A percentile compares a stretch with the other conserved stretches of the same genome.
These are phyloP conservation scores for Phalaenopsis equestris DNA, from an alignment of 106 monocot species.

Conservation along the genomic window DNA sequence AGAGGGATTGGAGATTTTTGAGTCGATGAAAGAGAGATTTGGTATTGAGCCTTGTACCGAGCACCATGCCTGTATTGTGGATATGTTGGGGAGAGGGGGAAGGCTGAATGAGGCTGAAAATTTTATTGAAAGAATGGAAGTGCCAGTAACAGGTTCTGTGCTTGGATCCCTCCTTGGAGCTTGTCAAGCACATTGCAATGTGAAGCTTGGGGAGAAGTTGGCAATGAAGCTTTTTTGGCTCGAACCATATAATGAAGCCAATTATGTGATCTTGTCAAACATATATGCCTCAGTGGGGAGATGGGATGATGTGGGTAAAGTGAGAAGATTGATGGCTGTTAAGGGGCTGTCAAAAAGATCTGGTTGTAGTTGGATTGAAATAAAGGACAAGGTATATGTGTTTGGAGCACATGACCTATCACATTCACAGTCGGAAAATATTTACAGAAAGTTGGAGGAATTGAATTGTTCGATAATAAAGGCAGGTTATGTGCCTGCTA, in stretches of 20 bases:
- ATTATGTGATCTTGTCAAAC: constrained; percentile 41
- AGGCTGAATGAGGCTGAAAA: constrained; percentile 31
- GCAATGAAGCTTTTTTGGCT: constrained; percentile 31
- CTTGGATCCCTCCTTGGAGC: constrained; percentile 46
- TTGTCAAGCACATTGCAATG: constrained; percentile 38
- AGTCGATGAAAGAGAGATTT: constrained; percentile 31
- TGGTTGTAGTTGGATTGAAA: constrained; percentile 44
- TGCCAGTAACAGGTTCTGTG: constrained; percentile 21
- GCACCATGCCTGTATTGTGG: constrained; percentile 43
- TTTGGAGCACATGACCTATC: constrained; percentile 41
- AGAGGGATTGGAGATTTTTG: constrained; percentile 25
- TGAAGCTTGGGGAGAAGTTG: constrained; percentile 32
- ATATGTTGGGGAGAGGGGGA: constrained; percentile 38
- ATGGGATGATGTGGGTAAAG: constrained; percentile 34
- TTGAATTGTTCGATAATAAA: constrained; percentile 18
- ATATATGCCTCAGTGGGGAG: constrained; percentile 30
- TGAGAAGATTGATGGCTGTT: constrained; percentile 20
- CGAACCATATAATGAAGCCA: constrained; percentile 31
- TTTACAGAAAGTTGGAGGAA: constrained; percentile 18
- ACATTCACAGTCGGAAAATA: constrained; percentile 16
- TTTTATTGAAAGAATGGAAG: constrained; percentile 29
- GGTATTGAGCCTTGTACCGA: constrained; percentile 20
- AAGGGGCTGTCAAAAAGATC: constrained; percentile 27
- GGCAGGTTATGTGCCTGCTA: constrained; percentile 32
- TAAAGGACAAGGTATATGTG: constrained; percentile 25